Evolutionary conservation across 176 grass and related monocot genomes (phyloP).

Genomic region (Zoysia pacifica): DNA sequence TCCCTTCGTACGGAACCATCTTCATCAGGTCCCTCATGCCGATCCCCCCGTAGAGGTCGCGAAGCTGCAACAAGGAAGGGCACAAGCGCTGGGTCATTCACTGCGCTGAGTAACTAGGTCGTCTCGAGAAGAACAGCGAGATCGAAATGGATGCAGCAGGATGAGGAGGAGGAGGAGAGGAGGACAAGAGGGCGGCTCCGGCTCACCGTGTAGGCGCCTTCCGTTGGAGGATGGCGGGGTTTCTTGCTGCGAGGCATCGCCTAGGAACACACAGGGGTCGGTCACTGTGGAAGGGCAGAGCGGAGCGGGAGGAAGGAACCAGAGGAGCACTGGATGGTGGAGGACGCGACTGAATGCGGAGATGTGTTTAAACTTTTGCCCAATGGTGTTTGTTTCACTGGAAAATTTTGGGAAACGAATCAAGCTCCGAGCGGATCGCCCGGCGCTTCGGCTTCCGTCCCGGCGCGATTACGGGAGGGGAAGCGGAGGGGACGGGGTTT

Average conservation of each 20-base stretch:
- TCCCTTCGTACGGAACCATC: not conserved
- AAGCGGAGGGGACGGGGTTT: not conserved
- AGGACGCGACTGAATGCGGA: not conserved
- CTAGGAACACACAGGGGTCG: not conserved
- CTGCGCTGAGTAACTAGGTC: too few species aligned
- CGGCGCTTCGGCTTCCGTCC: not conserved
- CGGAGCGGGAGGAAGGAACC: not conserved
- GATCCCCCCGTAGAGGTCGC: not conserved
- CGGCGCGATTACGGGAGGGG: not conserved
- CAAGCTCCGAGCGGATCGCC: not conserved
- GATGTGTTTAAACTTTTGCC: not conserved
- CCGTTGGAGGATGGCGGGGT: not conserved
- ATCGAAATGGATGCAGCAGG: not conserved
- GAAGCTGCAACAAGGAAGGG: not conserved
- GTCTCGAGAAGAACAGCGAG: not conserved
- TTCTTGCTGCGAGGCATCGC: not conserved
- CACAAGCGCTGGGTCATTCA: not conserved
- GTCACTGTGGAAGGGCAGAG: not conserved
- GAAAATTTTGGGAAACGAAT: not conserved
- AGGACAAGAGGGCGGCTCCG: not conserved
- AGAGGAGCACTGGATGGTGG: not conserved
- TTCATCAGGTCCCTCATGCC: not conserved
- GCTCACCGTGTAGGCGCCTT: not conserved
- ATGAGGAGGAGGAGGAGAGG: too few species aligned
- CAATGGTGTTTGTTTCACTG: not conserved